Conservation (phyloP, 768 basidiomycete species). For the Xanthoconium purpureum region DNA sequence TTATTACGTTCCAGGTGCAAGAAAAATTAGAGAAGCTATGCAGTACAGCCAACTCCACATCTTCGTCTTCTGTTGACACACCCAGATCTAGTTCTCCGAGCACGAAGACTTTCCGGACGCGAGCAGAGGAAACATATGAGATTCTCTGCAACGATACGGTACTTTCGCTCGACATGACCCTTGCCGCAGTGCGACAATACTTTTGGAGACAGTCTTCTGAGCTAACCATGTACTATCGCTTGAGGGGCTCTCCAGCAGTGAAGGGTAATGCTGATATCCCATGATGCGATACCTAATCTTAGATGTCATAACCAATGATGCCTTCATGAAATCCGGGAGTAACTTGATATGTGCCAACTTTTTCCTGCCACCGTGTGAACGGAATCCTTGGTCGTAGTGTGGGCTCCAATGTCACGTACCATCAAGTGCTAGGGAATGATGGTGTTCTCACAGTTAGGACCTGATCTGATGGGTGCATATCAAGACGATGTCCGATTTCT, state of each 20-base stretch:
- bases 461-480: no score
- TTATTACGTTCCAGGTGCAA: constrained; percentile 54
- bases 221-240: constrained; percentile 73
- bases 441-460: no score
- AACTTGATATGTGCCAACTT: constrained; percentile 24
- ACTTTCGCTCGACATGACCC: constrained; percentile 82
- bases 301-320: neutral
- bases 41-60: constrained; percentile 29
- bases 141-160: constrained; percentile 84
- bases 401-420: neutral
- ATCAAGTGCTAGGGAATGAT: no score
- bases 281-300: neutral
- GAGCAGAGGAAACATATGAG: constrained; percentile 75
- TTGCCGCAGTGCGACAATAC: constrained; percentile 87
- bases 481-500: no score
- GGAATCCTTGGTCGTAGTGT: no score
- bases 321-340: neutral
- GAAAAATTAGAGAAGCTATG: constrained; percentile 73
- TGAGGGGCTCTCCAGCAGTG: constrained; percentile 28
- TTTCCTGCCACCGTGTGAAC: neutral
- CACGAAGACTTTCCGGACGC: constrained; percentile 20
- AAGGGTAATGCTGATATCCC: constrained; percentile 3
- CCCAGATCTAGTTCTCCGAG: constrained; percentile 34
- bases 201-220: constrained; percentile 79
- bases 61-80: constrained; percentile 36